Evolutionary conservation across 2,329 filamentous ascomycete species (phyloP).

Genomic region (Pseudogymnoascus sp.): DNA sequence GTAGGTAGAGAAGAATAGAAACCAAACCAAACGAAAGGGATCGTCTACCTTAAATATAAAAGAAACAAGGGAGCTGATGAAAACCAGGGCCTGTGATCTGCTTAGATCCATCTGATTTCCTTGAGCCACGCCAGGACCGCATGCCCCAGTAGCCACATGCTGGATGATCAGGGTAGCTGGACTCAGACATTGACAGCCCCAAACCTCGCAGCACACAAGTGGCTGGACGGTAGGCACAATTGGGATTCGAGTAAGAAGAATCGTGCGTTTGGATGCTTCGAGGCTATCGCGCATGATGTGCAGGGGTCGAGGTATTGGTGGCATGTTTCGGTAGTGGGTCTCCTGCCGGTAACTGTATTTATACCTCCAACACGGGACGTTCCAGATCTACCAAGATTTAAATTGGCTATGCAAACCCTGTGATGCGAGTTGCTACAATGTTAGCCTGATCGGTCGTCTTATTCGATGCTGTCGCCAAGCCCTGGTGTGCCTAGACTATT

Average conservation of each 20-base stretch:
- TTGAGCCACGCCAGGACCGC: slow-evolving; percentile 3
- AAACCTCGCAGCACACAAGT: neutral
- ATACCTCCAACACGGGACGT: neutral
- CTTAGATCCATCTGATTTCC: neutral
- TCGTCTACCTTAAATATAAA: neutral
- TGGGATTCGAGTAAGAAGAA: neutral
- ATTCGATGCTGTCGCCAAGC: neutral
- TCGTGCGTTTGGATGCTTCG: neutral
- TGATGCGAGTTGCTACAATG: neutral
- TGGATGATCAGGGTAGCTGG: neutral
- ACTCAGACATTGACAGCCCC: neutral
- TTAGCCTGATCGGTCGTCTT: neutral
- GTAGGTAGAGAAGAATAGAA: slow-evolving; percentile 1
- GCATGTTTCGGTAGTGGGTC: slow-evolving; percentile 1
- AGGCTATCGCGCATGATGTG: neutral
- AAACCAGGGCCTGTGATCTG: slow-evolving; percentile 1
- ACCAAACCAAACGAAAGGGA: slow-evolving; percentile 1
- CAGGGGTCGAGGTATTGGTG: slow-evolving; percentile 1
- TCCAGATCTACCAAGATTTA: neutral
- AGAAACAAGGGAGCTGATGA: slow-evolving; percentile 1
- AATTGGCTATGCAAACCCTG: neutral
- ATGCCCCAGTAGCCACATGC: neutral
- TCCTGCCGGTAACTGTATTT: neutral
- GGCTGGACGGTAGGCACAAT: neutral
- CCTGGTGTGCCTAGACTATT: neutral